Evolutionary conservation across 2,329 filamentous ascomycete genomes (phyloP).

Genomic region (Ceratocystis papillata): DNA sequence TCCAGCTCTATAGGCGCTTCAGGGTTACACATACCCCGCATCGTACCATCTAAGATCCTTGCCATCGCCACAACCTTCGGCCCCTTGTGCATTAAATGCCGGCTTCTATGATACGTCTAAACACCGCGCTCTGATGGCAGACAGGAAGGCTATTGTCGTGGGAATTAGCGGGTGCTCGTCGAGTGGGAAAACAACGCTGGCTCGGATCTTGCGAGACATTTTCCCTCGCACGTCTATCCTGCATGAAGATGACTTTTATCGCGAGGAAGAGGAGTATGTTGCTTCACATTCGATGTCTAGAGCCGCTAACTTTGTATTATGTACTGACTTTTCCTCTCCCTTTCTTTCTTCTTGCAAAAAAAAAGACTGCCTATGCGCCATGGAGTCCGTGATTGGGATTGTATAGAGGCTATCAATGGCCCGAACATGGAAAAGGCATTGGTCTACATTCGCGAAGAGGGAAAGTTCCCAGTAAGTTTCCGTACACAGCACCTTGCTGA

Average conservation of each 20-base stretch:
- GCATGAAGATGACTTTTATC: conserved; percentile 95
- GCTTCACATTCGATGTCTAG: background rate
- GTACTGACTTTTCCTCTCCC: too few species aligned
- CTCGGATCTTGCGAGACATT: conserved; percentile 69
- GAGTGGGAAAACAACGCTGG: conserved; percentile 89
- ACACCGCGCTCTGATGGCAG: conserved; percentile 28
- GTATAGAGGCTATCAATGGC: conserved; percentile 65
- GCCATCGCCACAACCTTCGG: background rate
- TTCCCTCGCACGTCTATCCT: conserved; percentile 72
- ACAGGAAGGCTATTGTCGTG: conserved; percentile 51
- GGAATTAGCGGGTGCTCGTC: conserved; percentile 84
- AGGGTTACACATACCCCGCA: conserved; percentile 11
- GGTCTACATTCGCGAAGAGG: conserved; percentile 56
- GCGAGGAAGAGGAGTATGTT: conserved; percentile 58
- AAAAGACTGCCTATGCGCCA: conserved; percentile 29
- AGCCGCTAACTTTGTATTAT: background rate
- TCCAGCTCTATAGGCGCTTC: background rate
- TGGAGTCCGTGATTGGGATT: conserved; percentile 82
- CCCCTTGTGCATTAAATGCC: background rate
- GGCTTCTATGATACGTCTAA: background rate
- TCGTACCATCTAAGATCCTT: background rate
- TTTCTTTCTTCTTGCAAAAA: too few species aligned
- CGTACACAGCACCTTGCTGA: background rate
- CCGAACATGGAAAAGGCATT: conserved; percentile 56
- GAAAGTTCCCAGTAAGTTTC: conserved; percentile 49